Evolutionary conservation across 1,284 basidiomycete species (phyloP), one percentile per base, ranked within the genome.

Genomic region (Entoloma clypeatum): DNA sequence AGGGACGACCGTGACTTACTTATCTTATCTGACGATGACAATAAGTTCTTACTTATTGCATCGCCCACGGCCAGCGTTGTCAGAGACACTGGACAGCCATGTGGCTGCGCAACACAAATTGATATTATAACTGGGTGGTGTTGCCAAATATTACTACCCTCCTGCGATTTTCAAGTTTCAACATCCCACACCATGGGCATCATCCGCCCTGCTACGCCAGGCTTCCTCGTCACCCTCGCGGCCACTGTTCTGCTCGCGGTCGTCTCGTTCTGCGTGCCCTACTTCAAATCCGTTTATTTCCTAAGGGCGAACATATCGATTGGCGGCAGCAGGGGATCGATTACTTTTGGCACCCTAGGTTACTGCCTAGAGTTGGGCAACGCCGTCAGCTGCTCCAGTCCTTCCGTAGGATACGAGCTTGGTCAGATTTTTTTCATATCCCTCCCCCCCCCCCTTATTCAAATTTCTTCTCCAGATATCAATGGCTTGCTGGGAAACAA

Each of bases 201-300:
- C 51, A 66, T 88, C 43, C 77, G 82, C 26, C 85, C 86, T 46
- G 89, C 87, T 10, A 92, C 89, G 1, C 90, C 92, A 13, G 91
- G 91, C 34, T 87, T 91, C 55, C 37, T 93, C 37, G 70, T 89
- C 49, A 91, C 86, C 14, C 73, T 90, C 41, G 62, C 72, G 24
- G 87, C 90, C 1, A 81, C 87, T 2, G 63, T 75, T 47, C 68
- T 92, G 29, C 77, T 95, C 35, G 86, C 82, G 6, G 60, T 92
- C 32, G 91, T 92, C 26, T 83, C 85, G 14, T 93, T 94, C 69
- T 87, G 81, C 48, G 88, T 91, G 5, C 92, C 92, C 0, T 76
- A 81, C 56, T 72, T 93, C 67, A 92, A 89, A 62, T 82, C 81
- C 2, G 64, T 93, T 26, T 92, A 76, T 65, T 93, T 94, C 62